Conservation (phyloP, 2,329 filamentous ascomycete genomes). For the Penicillium sp. region DNA sequence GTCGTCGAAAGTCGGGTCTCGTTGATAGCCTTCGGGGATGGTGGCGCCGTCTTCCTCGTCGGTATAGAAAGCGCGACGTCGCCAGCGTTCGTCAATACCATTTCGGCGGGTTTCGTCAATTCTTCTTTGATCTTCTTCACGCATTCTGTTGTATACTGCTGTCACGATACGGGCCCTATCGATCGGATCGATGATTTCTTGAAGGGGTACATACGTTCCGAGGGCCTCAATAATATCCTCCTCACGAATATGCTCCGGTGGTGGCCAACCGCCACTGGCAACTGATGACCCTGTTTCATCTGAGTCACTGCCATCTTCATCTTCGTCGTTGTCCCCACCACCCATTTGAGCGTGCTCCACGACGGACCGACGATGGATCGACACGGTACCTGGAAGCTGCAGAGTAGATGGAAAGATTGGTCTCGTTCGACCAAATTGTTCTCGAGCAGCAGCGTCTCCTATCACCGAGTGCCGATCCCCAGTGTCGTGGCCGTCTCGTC, state of each 20-base stretch:
- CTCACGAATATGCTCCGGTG: slow-evolving; percentile 37
- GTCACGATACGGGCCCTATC: slow-evolving; percentile 43
- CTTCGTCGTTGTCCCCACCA: slow-evolving; percentile 20
- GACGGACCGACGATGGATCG: slow-evolving; percentile 5
- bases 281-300: slow-evolving; percentile 30
- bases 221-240: slow-evolving; percentile 46
- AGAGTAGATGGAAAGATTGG: slow-evolving; percentile 34
- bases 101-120: slow-evolving; percentile 39
- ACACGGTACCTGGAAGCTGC: slow-evolving; percentile 19
- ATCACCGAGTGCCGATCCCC: slow-evolving; percentile 63
- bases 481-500: slow-evolving; percentile 61
- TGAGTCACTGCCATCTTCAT: slow-evolving; percentile 24
- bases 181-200: slow-evolving; percentile 45
- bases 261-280: slow-evolving; percentile 39
- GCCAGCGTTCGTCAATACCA: slow-evolving; percentile 70
- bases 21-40: slow-evolving; percentile 62
- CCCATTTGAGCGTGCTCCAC: slow-evolving; percentile 1
- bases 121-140: slow-evolving; percentile 38
- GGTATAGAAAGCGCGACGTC: slow-evolving; percentile 74
- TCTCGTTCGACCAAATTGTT: slow-evolving; percentile 35
- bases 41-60: slow-evolving; percentile 78
- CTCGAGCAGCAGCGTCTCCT: slow-evolving; percentile 45
- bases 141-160: slow-evolving; percentile 40
- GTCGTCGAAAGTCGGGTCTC: slow-evolving; percentile 41
- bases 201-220: slow-evolving; percentile 41